Evolutionary conservation across 805 yeast species (phyloP), one percentile per base, ranked within the genome.

Genomic region (Kazachstania psychrophila): DNA sequence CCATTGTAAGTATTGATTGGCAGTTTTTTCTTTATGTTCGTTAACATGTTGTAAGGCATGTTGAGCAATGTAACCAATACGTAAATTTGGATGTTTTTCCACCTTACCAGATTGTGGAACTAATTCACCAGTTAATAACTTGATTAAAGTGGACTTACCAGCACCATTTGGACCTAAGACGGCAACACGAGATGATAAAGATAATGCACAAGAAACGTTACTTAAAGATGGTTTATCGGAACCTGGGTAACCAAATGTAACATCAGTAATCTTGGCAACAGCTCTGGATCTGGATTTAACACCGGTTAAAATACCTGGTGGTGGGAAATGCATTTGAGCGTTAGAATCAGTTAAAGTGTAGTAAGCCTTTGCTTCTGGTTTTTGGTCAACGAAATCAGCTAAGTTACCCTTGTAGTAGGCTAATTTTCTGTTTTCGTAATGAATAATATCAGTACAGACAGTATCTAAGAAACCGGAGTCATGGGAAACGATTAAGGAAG

Each of bases 81-180:
- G 87, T 66, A 92, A 72, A 65, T 89, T 89, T 46, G 97, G 97
- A 68, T 89, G 98, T 64, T 92, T 92, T 68, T 92, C 96, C 39
- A 89, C 96, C 43, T 76, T 79, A 54, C 98, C 98, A 41, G 66
- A 72, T 45, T 76, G 72, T 16, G 98, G 96, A 38, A 83, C 73
- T 40, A 86, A 69, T 63, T 89, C 98, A 47, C 85, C 98, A 8
- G 97, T 92, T 49, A 89, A 71, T 37, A 92, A 69, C 64, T 89
- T 89, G 64, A 92, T 89, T 54, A 92, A 72, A 13, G 98, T 89
- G 10, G 96, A 86, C 62, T 89, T 89, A 68, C 98, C 98, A 36
- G 98, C 98, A 72, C 98, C 98, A 61, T 89, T 89, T 44, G 97
- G 96, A 38, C 98, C 98, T 40, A 92, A 66, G 52, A 92, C 78